Evolutionary conservation across 495 filamentous ascomycete genomes (phyloP).

Genomic region (Entonaema liquescens): DNA sequence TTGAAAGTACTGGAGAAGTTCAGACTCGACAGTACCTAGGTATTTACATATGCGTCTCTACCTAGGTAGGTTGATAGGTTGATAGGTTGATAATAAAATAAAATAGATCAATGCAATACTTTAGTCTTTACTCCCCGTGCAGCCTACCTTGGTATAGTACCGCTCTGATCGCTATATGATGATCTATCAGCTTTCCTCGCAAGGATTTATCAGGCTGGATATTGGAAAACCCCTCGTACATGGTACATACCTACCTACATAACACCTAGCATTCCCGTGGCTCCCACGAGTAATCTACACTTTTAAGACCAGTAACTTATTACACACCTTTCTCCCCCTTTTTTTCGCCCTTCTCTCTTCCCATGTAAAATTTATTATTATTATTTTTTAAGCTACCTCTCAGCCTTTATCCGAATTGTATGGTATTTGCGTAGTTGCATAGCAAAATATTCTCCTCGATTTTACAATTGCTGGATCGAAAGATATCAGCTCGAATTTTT

Average conservation of each 20-base stretch:
- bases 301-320: no score
- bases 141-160: slow-evolving; percentile 1
- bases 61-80: no score
- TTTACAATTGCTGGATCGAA: not conserved
- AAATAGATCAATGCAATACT: no score
- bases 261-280: slow-evolving; percentile 23
- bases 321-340: not conserved
- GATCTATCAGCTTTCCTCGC: slow-evolving; percentile 30
- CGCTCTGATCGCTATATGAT: slow-evolving; percentile 14
- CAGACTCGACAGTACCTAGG: no score
- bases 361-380: not conserved
- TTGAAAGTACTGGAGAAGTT: not conserved
- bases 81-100: no score
- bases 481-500: not conserved
- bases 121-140: no score
- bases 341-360: not conserved
- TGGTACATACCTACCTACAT: slow-evolving; percentile 11
- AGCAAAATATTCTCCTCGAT: no score
- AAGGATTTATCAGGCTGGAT: slow-evolving; percentile 1
- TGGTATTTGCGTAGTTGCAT: no score
- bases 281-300: slow-evolving; percentile 15
- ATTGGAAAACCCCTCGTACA: slow-evolving; percentile 7
- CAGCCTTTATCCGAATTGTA: not conserved
- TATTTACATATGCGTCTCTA: no score
- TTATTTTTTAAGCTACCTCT: slow-evolving; percentile 3